A percentile compares a stretch with the other conserved stretches of the same genome.
These are phyloP conservation scores for Cryptococcus amylolentus DNA, from an alignment of 1,284 basidiomycete genomes.

Conservation along the genomic window DNA sequence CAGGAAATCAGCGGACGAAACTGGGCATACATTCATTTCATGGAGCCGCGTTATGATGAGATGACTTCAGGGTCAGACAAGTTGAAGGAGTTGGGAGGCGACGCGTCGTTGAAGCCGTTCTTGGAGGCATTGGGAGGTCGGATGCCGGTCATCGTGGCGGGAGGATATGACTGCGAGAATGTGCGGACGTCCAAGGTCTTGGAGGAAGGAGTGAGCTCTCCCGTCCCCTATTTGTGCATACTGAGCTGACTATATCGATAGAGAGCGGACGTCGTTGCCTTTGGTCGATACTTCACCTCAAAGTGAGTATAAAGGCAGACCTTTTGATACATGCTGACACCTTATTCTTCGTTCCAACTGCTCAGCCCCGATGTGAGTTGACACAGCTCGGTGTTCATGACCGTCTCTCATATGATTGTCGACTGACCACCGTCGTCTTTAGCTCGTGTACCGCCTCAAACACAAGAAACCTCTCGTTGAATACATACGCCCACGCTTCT, in stretches of 20 bases:
- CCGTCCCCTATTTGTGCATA: too few relatives aligned
- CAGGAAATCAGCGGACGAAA: slow-evolving; percentile 16
- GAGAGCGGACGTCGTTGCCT: slow-evolving; percentile 28
- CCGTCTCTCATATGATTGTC: not conserved
- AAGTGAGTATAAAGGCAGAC: not conserved
- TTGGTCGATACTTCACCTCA: slow-evolving; percentile 27
- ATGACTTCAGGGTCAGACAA: slow-evolving; percentile 12
- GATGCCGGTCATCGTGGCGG: slow-evolving; percentile 30
- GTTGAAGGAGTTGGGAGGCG: not conserved
- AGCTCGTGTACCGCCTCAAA: slow-evolving; percentile 24
- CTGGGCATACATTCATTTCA: slow-evolving; percentile 26
- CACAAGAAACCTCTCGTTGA: slow-evolving; percentile 24
- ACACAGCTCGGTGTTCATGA: not conserved
- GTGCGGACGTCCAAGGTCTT: slow-evolving; percentile 10
- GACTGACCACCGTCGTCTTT: slow-evolving; percentile 16
- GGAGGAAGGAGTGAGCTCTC: slow-evolving; percentile 4
- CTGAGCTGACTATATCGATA: not conserved
- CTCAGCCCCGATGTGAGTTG: not conserved
- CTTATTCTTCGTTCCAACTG: not conserved
- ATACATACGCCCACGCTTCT: slow-evolving; percentile 30
- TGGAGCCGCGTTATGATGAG: slow-evolving; percentile 42
- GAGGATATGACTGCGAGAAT: slow-evolving; percentile 29
- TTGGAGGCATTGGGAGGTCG: slow-evolving; percentile 14
- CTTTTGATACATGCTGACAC: not conserved
- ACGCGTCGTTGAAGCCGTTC: slow-evolving; percentile 30